Percentiles rank a stretch among this genome's conserved stretches.
phyloP scores from a whole-genome alignment of 208 protist species.

The Balamuthia mandrillaris region DNA sequence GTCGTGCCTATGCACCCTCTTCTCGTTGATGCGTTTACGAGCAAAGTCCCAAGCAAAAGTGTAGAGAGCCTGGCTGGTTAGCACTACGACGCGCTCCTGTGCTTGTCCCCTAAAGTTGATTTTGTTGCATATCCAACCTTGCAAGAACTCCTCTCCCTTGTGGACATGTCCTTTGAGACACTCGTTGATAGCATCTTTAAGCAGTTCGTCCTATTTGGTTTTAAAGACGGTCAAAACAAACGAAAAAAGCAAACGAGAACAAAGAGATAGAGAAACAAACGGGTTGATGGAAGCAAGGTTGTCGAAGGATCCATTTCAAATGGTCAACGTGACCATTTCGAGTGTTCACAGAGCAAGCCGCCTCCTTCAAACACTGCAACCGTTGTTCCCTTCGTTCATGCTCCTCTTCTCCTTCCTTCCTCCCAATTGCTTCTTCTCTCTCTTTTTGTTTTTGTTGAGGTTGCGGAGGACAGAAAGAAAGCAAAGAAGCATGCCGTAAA shows the following conservation, averaged over 20 bases:
- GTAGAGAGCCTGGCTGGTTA: constrained; percentile 9
- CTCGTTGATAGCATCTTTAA: background rate
- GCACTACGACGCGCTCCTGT: constrained; percentile 22
- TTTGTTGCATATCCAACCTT: constrained; percentile 21
- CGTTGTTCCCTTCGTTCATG: background rate
- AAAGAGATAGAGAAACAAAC: background rate
- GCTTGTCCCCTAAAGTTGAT: background rate
- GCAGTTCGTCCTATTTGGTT: background rate
- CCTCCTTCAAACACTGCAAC: background rate
- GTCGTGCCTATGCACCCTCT: background rate
- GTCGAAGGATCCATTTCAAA: background rate
- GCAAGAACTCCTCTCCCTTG: constrained; percentile 1
- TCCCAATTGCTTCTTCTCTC: background rate
- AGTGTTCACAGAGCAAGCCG: background rate
- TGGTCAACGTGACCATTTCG: constrained; percentile 18
- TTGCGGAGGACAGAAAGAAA: background rate
- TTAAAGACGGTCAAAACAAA: background rate
- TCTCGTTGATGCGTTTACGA: background rate
- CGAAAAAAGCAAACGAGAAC: background rate
- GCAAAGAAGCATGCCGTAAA: background rate
- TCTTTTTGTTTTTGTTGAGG: background rate
- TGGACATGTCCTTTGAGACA: background rate
- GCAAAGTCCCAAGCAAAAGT: constrained; percentile 31
- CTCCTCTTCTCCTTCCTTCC: background rate
- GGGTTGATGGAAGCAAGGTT: constrained; percentile 16